Evolutionary conservation across 2,329 filamentous ascomycete species (phyloP).

Genomic region (Trichoderma guizhouense): DNA sequence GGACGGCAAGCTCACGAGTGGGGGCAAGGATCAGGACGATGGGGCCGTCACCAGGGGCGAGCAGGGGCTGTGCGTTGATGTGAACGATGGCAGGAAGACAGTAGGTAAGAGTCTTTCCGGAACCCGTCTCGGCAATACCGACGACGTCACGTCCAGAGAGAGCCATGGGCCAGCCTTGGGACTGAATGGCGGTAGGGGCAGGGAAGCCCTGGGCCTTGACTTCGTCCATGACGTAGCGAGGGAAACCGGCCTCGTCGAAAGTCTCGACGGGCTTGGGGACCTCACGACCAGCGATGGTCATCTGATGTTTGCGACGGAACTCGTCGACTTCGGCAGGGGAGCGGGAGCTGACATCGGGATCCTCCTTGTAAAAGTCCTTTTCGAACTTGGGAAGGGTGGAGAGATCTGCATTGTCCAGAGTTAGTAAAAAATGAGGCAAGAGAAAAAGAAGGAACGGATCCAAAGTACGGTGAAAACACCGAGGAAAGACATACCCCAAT

Average conservation of each 20-base stretch:
- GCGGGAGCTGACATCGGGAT: slow-evolving; percentile 71
- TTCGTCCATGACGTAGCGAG: slow-evolving; percentile 94
- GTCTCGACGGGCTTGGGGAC: slow-evolving; percentile 93
- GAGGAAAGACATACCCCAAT: slow-evolving; percentile 66
- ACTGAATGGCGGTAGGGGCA: slow-evolving; percentile 92
- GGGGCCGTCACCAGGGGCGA: slow-evolving; percentile 90
- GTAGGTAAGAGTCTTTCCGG: slow-evolving; percentile 98
- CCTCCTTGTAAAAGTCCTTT: slow-evolving; percentile 99
- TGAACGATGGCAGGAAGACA: slow-evolving; percentile 97
- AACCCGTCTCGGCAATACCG: slow-evolving; percentile 98
- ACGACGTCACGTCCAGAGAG: slow-evolving; percentile 96
- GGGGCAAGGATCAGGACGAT: slow-evolving; percentile 95
- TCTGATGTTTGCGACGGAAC: slow-evolving; percentile 82
- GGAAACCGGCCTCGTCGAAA: slow-evolving; percentile 97
- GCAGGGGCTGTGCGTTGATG: slow-evolving; percentile 97
- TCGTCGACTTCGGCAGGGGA: slow-evolving; percentile 76
- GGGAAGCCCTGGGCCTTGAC: slow-evolving; percentile 98
- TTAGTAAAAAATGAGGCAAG: slow-evolving; percentile 24
- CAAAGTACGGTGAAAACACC: neutral
- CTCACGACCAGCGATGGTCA: slow-evolving; percentile 74
- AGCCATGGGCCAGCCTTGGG: slow-evolving; percentile 98
- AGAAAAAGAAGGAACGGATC: neutral
- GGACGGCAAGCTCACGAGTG: slow-evolving; percentile 94
- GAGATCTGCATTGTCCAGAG: slow-evolving; percentile 55
- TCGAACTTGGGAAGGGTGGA: slow-evolving; percentile 87